Evolutionary conservation across 208 protist species (phyloP), one percentile per base, ranked within the genome.

Genomic region (Chromosphaera perkinsii): DNA sequence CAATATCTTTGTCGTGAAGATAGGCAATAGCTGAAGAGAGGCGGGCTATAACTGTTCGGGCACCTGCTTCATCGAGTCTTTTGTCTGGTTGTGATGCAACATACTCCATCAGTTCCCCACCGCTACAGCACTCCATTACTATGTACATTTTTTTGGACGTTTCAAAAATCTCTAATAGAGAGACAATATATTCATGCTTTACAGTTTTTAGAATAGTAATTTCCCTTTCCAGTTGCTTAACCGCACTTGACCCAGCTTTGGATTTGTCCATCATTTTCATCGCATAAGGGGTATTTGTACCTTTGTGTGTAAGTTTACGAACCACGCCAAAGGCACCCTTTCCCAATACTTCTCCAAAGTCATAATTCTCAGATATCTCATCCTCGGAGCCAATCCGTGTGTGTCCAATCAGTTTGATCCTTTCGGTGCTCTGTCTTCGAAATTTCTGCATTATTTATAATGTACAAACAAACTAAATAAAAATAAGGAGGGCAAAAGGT

Each of bases 1-100:
- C 59, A 65, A 65, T 65, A 7, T 43, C 59, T 24, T 37, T 3
- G 20, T n/a, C n/a, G 40, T 65, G 59, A 3, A 65, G 32, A 43
- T 65, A 65, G 24, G 4, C 20, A 12, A 51, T 20, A n/a, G 22
- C 59, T 26, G 31, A n/a, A 17, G 29, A 26, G 5, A 65, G 22
- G 42, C 32, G 32, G 3, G 22, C 42, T 9, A 51, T 32, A 26
- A 51, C 3, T 10, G 20, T 27, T 24, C 37, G 59, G 27, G 59
- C 35, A 2, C 43, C 42, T 24, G 33, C 43, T n/a, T 67, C 47
- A 4, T 4, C 45, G 24, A 67, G 27, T 17, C 39, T 48, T 24
- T 47, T 22, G 3, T 3, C 31, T 51, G 42, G 14, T 47, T 5
- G 12, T 3, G 2, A 37, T 49, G 26, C 22, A 65, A 33, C 20